Evolutionary conservation across 768 basidiomycete species (phyloP).

Genomic region (Sarcodon sp.): DNA sequence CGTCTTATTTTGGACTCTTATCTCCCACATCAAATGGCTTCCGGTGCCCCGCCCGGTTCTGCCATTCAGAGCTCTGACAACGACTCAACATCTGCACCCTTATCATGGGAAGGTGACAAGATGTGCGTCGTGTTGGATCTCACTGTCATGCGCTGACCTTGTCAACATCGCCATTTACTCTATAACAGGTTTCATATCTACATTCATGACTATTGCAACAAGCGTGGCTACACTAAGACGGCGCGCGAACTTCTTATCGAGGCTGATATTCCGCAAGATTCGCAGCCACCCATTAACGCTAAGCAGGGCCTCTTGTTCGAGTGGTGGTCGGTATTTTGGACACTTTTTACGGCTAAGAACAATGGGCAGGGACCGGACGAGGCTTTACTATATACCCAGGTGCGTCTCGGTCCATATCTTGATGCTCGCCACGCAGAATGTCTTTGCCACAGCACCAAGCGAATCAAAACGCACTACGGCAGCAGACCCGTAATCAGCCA

Average conservation of each 20-base stretch:
- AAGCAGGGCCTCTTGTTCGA: constrained; percentile 77
- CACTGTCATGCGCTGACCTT: background rate
- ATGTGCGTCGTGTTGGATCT: constrained; percentile 37
- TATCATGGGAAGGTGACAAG: constrained; percentile 78
- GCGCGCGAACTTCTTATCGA: constrained; percentile 54
- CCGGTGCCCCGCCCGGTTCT: background rate
- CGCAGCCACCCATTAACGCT: constrained; percentile 70
- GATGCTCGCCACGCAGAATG: constrained; percentile 20
- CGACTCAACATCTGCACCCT: constrained; percentile 8
- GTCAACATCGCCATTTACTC: constrained; percentile 17
- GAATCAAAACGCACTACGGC: constrained; percentile 11
- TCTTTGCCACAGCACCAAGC: constrained; percentile 14
- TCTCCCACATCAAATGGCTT: constrained; percentile 7
- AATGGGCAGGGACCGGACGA: constrained; percentile 55
- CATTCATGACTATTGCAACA: constrained; percentile 75
- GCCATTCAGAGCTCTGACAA: background rate
- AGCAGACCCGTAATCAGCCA: constrained; percentile 6
- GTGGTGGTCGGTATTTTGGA: constrained; percentile 92
- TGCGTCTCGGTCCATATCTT: constrained; percentile 17
- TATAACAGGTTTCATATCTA: constrained; percentile 74
- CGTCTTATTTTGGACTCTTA: background rate
- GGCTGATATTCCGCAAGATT: constrained; percentile 50
- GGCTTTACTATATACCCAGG: constrained; percentile 59
- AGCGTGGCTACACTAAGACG: constrained; percentile 67
- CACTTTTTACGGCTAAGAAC: constrained; percentile 72